Conservation (phyloP, 2,329 filamentous ascomycete genomes). For the Pseudofabraea citricarpa region DNA sequence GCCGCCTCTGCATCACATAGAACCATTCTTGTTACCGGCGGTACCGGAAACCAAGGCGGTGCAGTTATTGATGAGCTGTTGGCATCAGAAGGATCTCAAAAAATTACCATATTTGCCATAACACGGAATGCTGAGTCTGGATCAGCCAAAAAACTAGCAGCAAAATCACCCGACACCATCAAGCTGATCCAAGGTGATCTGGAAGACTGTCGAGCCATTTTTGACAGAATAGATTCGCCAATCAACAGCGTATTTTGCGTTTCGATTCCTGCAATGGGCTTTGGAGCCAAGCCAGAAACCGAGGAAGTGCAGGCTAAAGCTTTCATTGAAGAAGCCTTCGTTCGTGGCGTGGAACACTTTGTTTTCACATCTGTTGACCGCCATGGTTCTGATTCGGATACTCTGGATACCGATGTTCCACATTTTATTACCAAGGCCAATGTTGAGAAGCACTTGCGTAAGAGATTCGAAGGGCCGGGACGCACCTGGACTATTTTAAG, state of each 20-base stretch:
- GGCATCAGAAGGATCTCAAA: slow-evolving; percentile 11
- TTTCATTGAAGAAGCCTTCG: slow-evolving; percentile 45
- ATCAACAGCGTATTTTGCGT: slow-evolving; percentile 61
- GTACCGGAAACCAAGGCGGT: slow-evolving; percentile 44
- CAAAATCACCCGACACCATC: slow-evolving; percentile 39
- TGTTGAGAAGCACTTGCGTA: slow-evolving; percentile 51
- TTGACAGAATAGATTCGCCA: slow-evolving; percentile 29
- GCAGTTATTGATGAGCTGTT: slow-evolving; percentile 38
- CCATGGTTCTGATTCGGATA: slow-evolving; percentile 39
- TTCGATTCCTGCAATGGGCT: slow-evolving; percentile 20
- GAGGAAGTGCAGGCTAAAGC: slow-evolving; percentile 45
- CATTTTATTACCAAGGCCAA: slow-evolving; percentile 51
- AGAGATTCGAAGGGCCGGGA: slow-evolving; percentile 27
- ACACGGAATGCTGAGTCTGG: slow-evolving; percentile 47
- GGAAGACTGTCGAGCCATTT: slow-evolving; percentile 44
- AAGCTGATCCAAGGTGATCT: slow-evolving; percentile 53
- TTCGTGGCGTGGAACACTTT: slow-evolving; percentile 46
- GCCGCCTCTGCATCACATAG: no score
- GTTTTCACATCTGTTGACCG: slow-evolving; percentile 55
- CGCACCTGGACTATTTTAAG: slow-evolving; percentile 52
- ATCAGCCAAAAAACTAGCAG: slow-evolving; percentile 41
- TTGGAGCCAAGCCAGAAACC: slow-evolving; percentile 14
- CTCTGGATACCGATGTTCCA: slow-evolving; percentile 42
- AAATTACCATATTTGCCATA: slow-evolving; percentile 50
- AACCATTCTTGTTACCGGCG: slow-evolving; percentile 36